Conservation (phyloP, 2,329 filamentous ascomycete genomes). For the Phaeoacremonium minimum region DNA sequence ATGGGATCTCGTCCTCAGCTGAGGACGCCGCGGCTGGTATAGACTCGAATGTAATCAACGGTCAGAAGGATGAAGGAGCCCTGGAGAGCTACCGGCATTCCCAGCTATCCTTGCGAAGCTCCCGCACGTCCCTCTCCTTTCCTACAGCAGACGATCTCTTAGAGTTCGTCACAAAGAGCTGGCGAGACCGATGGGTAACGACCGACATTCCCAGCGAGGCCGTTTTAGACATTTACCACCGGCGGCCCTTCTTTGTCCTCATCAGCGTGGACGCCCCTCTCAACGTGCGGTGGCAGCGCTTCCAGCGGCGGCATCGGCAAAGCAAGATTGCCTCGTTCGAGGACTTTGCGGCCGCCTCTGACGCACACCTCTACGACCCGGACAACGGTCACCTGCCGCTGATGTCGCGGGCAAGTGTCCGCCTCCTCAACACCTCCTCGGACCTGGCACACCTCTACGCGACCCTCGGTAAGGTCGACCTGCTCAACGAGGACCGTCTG, state of each 20-base stretch:
- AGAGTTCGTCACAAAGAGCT: constrained; percentile 79
- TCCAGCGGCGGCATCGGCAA: constrained; percentile 35
- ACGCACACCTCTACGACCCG: constrained; percentile 71
- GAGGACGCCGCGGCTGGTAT: no score
- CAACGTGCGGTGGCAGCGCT: constrained; percentile 76
- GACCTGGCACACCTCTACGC: constrained; percentile 68
- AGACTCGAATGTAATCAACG: no score
- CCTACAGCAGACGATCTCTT: constrained; percentile 63
- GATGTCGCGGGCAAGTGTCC: constrained; percentile 76
- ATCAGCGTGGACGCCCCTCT: constrained; percentile 89
- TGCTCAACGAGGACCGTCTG: constrained; percentile 73
- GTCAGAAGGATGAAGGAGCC: no score
- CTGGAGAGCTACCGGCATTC: no score
- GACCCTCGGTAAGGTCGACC: constrained; percentile 68
- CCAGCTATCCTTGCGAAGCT: constrained; percentile 2
- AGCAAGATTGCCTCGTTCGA: constrained; percentile 37
- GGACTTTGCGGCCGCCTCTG: constrained; percentile 54
- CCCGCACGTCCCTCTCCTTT: constrained; percentile 39
- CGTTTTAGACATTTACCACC: constrained; percentile 69
- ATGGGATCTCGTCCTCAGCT: background rate
- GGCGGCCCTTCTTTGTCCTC: constrained; percentile 88
- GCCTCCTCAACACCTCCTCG: constrained; percentile 78
- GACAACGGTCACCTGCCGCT: constrained; percentile 65
- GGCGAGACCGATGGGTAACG: constrained; percentile 81
- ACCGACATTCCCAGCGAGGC: constrained; percentile 73